phyloP scores from a whole-genome alignment of 2,329 filamentous ascomycete genomes.

The Phyllosticta paracitricarpa region DNA sequence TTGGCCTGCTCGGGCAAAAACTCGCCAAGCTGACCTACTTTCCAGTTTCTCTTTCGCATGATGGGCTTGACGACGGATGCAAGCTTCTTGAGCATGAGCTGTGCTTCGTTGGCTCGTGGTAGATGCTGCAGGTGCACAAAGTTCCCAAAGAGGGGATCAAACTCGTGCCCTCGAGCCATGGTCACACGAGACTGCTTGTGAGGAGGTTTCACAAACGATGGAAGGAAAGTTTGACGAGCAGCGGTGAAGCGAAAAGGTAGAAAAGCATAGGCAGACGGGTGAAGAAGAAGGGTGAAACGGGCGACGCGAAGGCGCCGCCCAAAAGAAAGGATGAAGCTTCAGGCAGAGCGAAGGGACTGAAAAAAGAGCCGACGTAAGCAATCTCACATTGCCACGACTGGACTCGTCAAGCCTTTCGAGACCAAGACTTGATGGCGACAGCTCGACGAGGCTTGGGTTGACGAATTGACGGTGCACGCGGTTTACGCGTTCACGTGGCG shows the following conservation, averaged over 20 bases:
- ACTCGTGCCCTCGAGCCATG: conserved; percentile 23
- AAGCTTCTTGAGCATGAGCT: conserved; percentile 61
- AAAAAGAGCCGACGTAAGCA: neutral
- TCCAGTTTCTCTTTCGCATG: conserved; percentile 80
- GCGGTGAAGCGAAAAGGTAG: neutral
- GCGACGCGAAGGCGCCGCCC: neutral
- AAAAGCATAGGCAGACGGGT: neutral
- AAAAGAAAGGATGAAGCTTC: neutral
- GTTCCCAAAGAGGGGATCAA: conserved; percentile 38
- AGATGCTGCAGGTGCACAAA: conserved; percentile 41
- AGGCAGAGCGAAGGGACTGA: neutral
- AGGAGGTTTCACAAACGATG: neutral
- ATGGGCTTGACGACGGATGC: conserved; percentile 89
- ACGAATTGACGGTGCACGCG: neutral
- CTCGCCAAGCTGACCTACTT: conserved; percentile 67
- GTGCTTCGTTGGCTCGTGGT: conserved; percentile 34
- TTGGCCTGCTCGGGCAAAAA: conserved; percentile 70
- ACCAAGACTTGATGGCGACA: neutral
- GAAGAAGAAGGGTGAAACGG: neutral
- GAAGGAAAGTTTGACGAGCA: neutral
- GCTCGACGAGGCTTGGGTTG: neutral
- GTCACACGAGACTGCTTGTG: neutral
- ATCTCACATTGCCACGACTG: neutral
- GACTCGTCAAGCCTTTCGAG: neutral
- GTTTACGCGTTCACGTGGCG: neutral